Evolutionary conservation across 139 green algal genomes (phyloP).

Genomic region (Coelastrella sp.): DNA sequence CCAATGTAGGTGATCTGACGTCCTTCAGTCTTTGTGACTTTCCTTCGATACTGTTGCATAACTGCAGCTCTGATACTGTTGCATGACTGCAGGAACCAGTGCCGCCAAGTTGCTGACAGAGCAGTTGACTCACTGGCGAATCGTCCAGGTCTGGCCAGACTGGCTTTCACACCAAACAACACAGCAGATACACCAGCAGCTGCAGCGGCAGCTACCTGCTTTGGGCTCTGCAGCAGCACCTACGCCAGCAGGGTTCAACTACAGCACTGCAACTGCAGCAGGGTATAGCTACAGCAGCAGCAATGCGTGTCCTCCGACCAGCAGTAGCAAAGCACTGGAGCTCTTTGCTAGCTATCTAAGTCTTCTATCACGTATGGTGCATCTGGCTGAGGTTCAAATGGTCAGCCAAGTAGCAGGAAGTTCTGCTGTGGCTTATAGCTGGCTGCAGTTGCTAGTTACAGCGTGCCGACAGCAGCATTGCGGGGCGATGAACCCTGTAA

Average conservation of each 20-base stretch:
- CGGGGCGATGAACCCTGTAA: neutral
- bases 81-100: neutral
- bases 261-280: too few species aligned
- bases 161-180: neutral
- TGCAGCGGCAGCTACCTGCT: slow-evolving; percentile 29
- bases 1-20: too few species aligned
- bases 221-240: neutral
- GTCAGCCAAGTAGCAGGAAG: neutral
- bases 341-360: neutral
- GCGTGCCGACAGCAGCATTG: neutral
- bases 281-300: slow-evolving; percentile 16
- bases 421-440: neutral
- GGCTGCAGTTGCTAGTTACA: slow-evolving; percentile 15
- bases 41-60: neutral
- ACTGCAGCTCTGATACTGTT: neutral
- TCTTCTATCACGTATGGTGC: neutral
- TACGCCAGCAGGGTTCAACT: too few species aligned
- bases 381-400: slow-evolving; percentile 14
- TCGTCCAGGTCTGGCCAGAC: neutral
- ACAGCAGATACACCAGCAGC: neutral
- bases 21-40: too few species aligned
- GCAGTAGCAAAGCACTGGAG: slow-evolving; percentile 15
- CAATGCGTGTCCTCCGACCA: neutral
- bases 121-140: slow-evolving; percentile 7
- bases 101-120: slow-evolving; percentile 27